Evolutionary conservation across 2,329 filamentous ascomycete genomes (phyloP).

Genomic region (Fusarium papillatum): DNA sequence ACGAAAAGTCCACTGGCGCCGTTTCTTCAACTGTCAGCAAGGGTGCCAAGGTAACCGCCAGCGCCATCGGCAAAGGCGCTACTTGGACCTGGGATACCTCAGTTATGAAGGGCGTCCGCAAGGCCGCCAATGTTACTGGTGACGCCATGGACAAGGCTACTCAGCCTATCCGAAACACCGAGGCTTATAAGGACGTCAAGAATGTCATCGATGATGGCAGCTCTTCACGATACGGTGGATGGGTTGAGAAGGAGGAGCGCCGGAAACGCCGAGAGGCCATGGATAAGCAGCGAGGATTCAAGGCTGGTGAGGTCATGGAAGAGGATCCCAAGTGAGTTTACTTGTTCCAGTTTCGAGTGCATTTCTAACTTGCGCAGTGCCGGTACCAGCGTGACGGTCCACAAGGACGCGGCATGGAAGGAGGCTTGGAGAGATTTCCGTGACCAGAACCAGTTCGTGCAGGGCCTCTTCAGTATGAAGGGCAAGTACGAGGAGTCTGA

Average conservation of each 20-base stretch:
- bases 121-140: slow-evolving; percentile 88
- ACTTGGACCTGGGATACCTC: slow-evolving; percentile 98
- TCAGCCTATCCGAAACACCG: slow-evolving; percentile 91
- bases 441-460: slow-evolving; percentile 89
- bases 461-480: slow-evolving; percentile 89
- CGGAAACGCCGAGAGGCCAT: slow-evolving; percentile 81
- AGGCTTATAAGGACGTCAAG: slow-evolving; percentile 95
- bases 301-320: slow-evolving; percentile 71
- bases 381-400: slow-evolving; percentile 92
- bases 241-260: slow-evolving; percentile 96
- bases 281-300: slow-evolving; percentile 70
- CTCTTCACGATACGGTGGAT: slow-evolving; percentile 95
- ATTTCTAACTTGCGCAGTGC: slow-evolving; percentile 71
- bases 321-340: slow-evolving; percentile 88
- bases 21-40: slow-evolving; percentile 84
- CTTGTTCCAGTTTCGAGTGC: background rate
- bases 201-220: slow-evolving; percentile 97
- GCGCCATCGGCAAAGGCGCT: slow-evolving; percentile 90
- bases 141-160: slow-evolving; percentile 95
- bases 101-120: slow-evolving; percentile 91
- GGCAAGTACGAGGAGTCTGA: slow-evolving; percentile 95
- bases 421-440: slow-evolving; percentile 98
- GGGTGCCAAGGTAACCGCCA: slow-evolving; percentile 88
- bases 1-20: slow-evolving; percentile 87
- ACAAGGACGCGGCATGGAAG: slow-evolving; percentile 98